Base-by-base conservation (phyloP, 2,329 filamentous ascomycete genomes). In the Penicillium sp. region DNA sequence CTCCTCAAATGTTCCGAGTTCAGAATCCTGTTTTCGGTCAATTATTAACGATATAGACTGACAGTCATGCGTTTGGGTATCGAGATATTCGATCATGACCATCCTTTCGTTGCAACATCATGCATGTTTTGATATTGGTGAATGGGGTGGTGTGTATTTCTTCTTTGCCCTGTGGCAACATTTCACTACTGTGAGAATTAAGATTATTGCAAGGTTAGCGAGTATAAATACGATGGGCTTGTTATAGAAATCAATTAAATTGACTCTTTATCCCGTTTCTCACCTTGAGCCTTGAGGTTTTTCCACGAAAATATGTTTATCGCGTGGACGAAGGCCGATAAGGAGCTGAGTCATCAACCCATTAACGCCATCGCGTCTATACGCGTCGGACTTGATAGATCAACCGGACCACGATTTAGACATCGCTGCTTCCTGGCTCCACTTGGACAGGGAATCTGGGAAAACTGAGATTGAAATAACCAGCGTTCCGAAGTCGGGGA, bases 361-460 rank as follows among this genome's bases (percentile, higher is more conserved):
- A 63, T 69, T 67, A 66, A 69, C 56, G 56, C 49, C 48, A 57
- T 55, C 71, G 70, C 70, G 68, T 66, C 53, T 47, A 22, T 55
- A 71, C 72, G 72, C 72, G 72, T 73, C 70, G 63, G 72, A 68
- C 63, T 69, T 50, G 44, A 43, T 53, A 60, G 47, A 53, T 48
- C 47, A 57, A 52, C 31, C 37, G 49, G 52, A 39, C 14, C 24
- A 29, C 22, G 7, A 48, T 48, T 49, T 29, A 45, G 48, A 48
- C 51, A 52, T 47, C 29, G 33, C 21, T 51, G 31, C 21, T 24
- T 46, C 43, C 26, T 37, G 13, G 13, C 13, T 26, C 13, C 14
- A 37, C 19, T 11, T 19, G 2, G 24, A 3, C 16, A 10, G 8
- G 8, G 46, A 6, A 37, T 24, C 10, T 22, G 16, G 13, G 9